These are phyloP conservation scores for Gleditsia sinensis DNA, from an alignment of 306 rosid species.

Conservation along the genomic window DNA sequence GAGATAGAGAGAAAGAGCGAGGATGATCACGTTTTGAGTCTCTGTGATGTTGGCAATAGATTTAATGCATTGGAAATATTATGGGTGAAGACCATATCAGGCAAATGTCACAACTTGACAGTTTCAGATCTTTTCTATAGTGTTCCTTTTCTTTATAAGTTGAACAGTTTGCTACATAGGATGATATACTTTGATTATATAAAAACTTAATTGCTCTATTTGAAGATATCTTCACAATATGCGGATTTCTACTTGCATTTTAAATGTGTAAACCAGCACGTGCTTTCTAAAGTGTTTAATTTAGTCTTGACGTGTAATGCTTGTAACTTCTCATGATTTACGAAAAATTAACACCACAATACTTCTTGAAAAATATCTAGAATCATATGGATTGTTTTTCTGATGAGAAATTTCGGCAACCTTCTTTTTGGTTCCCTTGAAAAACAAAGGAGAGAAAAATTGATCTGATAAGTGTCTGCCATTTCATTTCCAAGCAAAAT, in stretches of 20 bases:
- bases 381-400: constrained; percentile 2
- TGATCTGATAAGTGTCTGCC: constrained; percentile 2
- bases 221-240: background rate
- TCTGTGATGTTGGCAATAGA: background rate
- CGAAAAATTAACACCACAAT: background rate
- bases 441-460: background rate
- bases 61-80: background rate
- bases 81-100: background rate
- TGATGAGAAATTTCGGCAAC: constrained; percentile 21
- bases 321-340: background rate
- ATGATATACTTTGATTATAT: background rate
- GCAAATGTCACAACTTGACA: constrained; percentile 1
- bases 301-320: constrained; percentile 19
- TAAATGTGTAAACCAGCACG: background rate
- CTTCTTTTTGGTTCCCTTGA: background rate
- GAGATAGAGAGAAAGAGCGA: background rate
- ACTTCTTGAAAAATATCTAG: background rate
- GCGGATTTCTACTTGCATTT: background rate
- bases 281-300: constrained; percentile 1
- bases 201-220: constrained; percentile 12
- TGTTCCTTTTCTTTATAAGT: too few species aligned
- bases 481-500: constrained; percentile 12
- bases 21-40: background rate
- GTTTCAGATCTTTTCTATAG: background rate
- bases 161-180: background rate